Evolutionary conservation across 306 rosid species (phyloP).

Genomic region (Nissolia schottii): DNA sequence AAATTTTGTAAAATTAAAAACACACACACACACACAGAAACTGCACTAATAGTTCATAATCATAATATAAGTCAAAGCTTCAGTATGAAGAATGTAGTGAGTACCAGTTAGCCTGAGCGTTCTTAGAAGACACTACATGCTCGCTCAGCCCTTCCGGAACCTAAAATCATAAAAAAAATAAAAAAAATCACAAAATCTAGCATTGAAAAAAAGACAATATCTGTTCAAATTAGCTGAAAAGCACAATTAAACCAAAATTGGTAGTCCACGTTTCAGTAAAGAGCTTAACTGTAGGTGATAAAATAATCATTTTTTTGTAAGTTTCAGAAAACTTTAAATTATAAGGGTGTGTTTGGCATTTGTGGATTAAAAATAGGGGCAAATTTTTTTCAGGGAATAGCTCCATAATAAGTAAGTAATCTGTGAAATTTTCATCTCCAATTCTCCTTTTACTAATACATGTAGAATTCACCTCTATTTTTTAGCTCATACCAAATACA

Average conservation of each 20-base stretch:
- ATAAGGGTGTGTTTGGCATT: no score
- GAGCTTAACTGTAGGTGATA: no score
- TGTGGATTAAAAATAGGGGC: no score
- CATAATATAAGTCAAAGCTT: neutral
- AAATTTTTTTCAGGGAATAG: neutral
- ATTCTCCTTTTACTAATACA: no score
- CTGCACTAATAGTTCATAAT: neutral
- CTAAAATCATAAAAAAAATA: constrained; percentile 33
- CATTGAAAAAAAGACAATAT: neutral
- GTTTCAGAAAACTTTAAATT: no score
- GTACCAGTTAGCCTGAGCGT: constrained; percentile 91
- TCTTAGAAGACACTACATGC: constrained; percentile 82
- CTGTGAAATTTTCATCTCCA: no score
- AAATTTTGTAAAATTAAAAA: neutral
- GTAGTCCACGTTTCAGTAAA: neutral
- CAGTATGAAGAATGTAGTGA: neutral
- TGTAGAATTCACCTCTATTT: no score
- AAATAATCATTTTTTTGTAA: no score
- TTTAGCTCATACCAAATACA: no score
- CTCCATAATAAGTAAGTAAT: neutral
- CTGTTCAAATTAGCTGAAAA: neutral
- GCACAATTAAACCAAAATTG: neutral
- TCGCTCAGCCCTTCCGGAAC: constrained; percentile 74
- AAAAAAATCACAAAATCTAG: neutral
- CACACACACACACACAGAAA: no score